phyloP scores from a whole-genome alignment of 192 early-diverging fungal species.

The Linnemannia exigua region DNA sequence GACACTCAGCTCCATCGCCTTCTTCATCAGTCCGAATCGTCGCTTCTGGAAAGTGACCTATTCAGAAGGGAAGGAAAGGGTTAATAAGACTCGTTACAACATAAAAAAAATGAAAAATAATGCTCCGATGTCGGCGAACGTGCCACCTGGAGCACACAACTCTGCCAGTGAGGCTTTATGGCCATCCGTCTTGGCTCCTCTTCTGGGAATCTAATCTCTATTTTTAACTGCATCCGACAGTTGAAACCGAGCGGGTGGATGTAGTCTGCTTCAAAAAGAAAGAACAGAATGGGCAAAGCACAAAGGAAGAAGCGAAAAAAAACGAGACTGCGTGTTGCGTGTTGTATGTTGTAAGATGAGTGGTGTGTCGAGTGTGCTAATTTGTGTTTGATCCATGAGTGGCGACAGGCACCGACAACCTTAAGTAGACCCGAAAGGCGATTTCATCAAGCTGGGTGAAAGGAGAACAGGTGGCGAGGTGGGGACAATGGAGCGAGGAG shows the following conservation, averaged over 20 bases:
- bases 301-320: neutral
- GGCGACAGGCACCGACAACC: too few species aligned
- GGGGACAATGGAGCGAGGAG: too few species aligned
- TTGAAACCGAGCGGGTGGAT: slow-evolving; percentile 13
- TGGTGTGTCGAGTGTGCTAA: neutral
- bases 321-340: neutral
- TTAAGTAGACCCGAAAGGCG: too few species aligned
- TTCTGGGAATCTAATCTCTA: slow-evolving; percentile 13
- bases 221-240: slow-evolving; percentile 3
- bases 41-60: slow-evolving; percentile 96
- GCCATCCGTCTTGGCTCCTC: neutral
- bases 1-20: slow-evolving; percentile 95
- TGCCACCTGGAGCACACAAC: neutral
- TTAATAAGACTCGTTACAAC: neutral
- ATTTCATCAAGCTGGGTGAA: too few species aligned
- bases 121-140: neutral
- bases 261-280: slow-evolving; percentile 20
- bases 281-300: slow-evolving; percentile 13
- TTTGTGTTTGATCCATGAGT: too few species aligned
- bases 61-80: neutral
- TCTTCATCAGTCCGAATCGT: slow-evolving; percentile 95
- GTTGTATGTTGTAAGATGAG: neutral
- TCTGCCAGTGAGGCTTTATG: neutral
- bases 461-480: too few species aligned
- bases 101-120: neutral